Conservation (phyloP, 2,329 filamentous ascomycete genomes). For the Colletotrichum chrysophilum region DNA sequence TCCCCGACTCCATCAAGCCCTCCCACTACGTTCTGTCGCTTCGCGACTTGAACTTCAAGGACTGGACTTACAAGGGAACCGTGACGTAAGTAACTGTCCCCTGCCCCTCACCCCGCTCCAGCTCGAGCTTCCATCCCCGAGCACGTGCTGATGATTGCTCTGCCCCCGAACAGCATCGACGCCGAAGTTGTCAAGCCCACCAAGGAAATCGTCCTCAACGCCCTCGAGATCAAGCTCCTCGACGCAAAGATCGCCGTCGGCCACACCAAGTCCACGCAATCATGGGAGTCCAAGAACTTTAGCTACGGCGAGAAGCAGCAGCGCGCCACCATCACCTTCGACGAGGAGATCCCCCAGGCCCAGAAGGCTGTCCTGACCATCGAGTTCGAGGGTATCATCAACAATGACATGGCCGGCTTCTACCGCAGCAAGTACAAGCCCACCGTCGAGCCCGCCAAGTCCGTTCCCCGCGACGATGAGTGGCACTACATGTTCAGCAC, state of each 20-base stretch:
- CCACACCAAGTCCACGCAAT: conserved; percentile 60
- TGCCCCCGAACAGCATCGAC: conserved; percentile 63
- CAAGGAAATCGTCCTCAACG: conserved; percentile 82
- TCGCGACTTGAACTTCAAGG: conserved; percentile 77
- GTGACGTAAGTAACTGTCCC: conserved; percentile 56
- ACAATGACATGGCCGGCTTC: conserved; percentile 92
- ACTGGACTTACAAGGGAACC: conserved; percentile 80
- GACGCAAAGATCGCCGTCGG: conserved; percentile 65
- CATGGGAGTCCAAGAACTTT: conserved; percentile 69
- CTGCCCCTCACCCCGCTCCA: not conserved
- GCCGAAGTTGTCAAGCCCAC: conserved; percentile 74
- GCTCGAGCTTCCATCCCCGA: not conserved
- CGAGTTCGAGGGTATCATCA: conserved; percentile 81
- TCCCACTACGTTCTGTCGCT: conserved; percentile 86
- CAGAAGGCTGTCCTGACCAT: conserved; percentile 72
- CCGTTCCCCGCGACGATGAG: conserved; percentile 76
- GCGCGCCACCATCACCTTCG: conserved; percentile 79
- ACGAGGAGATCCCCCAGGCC: conserved; percentile 70
- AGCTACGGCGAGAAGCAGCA: conserved; percentile 85
- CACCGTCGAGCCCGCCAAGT: conserved; percentile 70
- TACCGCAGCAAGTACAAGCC: conserved; percentile 96
- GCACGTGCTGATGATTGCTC: not conserved
- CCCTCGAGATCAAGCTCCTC: conserved; percentile 81
- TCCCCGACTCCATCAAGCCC: conserved; percentile 74
- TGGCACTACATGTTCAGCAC: conserved; percentile 86